Base-by-base conservation (phyloP, 2,329 filamentous ascomycete genomes). In the Dactylellina sp. region DNA sequence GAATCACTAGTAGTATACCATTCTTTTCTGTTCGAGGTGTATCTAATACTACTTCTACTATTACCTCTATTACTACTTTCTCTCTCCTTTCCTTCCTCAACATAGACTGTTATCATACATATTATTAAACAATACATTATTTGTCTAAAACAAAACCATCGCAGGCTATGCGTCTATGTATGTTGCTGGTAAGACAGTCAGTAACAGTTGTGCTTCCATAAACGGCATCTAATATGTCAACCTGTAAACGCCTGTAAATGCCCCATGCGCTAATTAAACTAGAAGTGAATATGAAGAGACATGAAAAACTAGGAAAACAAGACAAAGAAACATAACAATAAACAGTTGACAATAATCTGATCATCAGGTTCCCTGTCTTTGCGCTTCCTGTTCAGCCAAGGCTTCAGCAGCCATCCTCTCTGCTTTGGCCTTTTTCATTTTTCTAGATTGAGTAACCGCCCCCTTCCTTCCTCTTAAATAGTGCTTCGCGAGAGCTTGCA, bases 401-500 rank as follows among this genome's bases (percentile, higher is more conserved):
- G 50, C 50, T 20, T 74, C 61, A 6, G 70, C 70, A 6, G 63
- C 71, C 18, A 59, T 11, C 47, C 64, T 61, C 12, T 76, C 71
- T 39, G 72, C 53, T 37, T 57, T 70, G 16, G 75, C 75, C 64
- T 77, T 76, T 65, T 76, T 75, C 47, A 72, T 78, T 66, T 80
- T 86, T 79, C 86, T 86, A 47, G 82, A 79, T 75, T 85, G 84
- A 12, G 85, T 85, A 9, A 89, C 78, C 60, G 84, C 82, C 5
- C 85, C 84, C 66, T 87, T 86, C 47, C 89, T 82, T 2, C 85
- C 85, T 14, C 82, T 80, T 14, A 89, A 79, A 76, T 89, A 89
- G 71, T 84, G 85, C 42, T 81, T 83, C 1, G 88, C 88, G 25
- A 83, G 79, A 9, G 84, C 83, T 9, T 89, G 81, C 6, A 87